Evolutionary conservation across 2,329 filamentous ascomycete genomes (phyloP), one percentile per base, ranked within the genome.

Genomic region (Fonsecaea erecta): DNA sequence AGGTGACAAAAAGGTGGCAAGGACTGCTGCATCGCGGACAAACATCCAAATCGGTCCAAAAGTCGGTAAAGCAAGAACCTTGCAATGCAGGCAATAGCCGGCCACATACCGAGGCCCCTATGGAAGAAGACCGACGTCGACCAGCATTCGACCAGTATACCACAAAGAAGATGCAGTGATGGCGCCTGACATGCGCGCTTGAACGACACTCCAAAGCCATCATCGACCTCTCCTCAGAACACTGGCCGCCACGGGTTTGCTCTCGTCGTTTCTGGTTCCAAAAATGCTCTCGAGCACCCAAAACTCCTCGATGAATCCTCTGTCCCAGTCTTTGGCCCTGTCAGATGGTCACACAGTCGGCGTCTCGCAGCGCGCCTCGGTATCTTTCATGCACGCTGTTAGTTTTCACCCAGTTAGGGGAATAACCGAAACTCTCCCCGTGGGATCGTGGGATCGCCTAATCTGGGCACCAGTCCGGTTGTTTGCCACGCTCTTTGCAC

Each of bases 21-120:
- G 43, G 18, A 48, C 8, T 48, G 18, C 18, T 48, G 21, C 21
- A 4, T 48, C 21, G 11, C 43, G 43, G 43, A 48, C 43, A 24
- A 48, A 48, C 43, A 48, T 48, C 43, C 43, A 48, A 48, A 48
- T 48, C 26, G 43, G 43, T 48, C 18, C 43, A 48, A 48, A 3
- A 48, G 43, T 24, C 43, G 43, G 43, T 48, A 34, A 32, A 53
- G 8, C 26, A n/a, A 34, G 8, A 6, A n/a, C 11, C 26, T 53
- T 21, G 14, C 32, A 52, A 14, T 52, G 18, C 32, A 60, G 30
- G n/a, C 14, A 26, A 55, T 55, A 58, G 46, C 60, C 56, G 57
- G 56, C 57, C 37, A 52, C 12, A 54, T 60, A 56, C 62, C 62
- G 62, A 64, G 62, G 62, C 62, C 51, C 37, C 5, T 56, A n/a